Base-by-base conservation (phyloP, 2,329 filamentous ascomycete genomes). In the Diaporthe sp. region DNA sequence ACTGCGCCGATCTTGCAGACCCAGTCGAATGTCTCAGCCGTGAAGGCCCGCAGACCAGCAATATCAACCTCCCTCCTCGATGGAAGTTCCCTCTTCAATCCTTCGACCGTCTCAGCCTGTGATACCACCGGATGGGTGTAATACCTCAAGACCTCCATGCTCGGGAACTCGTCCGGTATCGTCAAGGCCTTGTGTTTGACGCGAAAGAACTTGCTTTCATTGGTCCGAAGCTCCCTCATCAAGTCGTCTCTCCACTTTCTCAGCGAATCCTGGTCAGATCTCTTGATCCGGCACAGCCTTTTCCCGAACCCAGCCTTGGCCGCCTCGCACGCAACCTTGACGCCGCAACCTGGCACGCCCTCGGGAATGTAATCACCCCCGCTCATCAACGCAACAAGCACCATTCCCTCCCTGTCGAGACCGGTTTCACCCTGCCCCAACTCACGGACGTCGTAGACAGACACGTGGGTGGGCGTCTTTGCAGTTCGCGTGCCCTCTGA, bases 361-460 rank as follows among this genome's bases (percentile, higher is more conserved):
- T 95, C 94, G 0, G 96, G 94, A 0, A 96, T 88, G 80, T 99
- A 99, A 83, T 99, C 97, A 9, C 97, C 97, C 9, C 97, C 97
- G 79, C 96, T 98, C 90, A 99, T 95, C 77, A 99, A 86, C 0
- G 97, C 97, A 28, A 98, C 94, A 17, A 99, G 86, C 31, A 98
- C 93, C 96, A 99, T 98, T 0, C 95, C 96, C 77, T 97, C 92
- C 28, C 94, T 89, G 80, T 96, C 94, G 61, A 98, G 86, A 0
- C 93, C 93, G 1, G 89, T 87, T 1, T 86, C 75, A 74, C 85
- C 79, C n/a, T 86, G 80, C 17, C 81, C 78, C 67, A 92, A 90
- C 51, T 89, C 87, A 15, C 88, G 83, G 0, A 90, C 90, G 74
- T 95, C 91, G 82, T 98, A 97, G 65, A 97, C 86, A 58, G 93